A percentile compares a stretch with the other conserved stretches of the same genome.
phyloP scores from a whole-genome alignment of 768 basidiomycete genomes.

The Trametes maxima region DNA sequence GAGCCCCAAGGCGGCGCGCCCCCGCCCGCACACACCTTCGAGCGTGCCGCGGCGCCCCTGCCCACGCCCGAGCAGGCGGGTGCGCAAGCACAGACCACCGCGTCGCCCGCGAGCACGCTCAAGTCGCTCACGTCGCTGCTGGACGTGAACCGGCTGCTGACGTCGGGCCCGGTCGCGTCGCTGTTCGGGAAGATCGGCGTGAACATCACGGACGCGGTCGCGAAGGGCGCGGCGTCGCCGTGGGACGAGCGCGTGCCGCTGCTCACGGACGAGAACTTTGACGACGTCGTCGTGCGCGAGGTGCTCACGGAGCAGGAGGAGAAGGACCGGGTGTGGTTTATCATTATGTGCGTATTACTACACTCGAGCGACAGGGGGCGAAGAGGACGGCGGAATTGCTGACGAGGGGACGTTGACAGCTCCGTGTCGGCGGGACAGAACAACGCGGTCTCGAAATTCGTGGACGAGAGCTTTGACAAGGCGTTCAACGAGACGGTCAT shows the following conservation, averaged over 20 bases:
- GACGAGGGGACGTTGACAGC: conserved; percentile 37
- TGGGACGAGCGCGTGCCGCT: conserved; percentile 80
- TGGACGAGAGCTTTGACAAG: conserved; percentile 75
- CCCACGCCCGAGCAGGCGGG: conserved; percentile 11
- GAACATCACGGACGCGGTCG: conserved; percentile 64
- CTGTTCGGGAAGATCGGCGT: conserved; percentile 64
- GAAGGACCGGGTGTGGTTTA: conserved; percentile 74
- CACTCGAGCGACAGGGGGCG: not conserved
- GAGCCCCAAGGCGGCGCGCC: conserved; percentile 16
- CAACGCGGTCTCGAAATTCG: conserved; percentile 67
- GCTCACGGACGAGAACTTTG: conserved; percentile 82
- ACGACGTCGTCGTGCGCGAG: conserved; percentile 73
- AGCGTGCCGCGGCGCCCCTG: conserved; percentile 7
- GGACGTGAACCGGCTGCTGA: conserved; percentile 43
- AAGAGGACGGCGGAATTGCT: not conserved
- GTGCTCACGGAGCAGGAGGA: conserved; percentile 57
- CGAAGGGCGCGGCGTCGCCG: conserved; percentile 34
- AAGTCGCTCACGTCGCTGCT: conserved; percentile 16
- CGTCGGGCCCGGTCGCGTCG: conserved; percentile 53
- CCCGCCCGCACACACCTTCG: conserved; percentile 10
- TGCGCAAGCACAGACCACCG: not conserved
- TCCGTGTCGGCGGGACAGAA: conserved; percentile 58
- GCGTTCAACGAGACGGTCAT: conserved; percentile 66
- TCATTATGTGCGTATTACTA: conserved; percentile 63
- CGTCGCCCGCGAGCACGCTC: not conserved